These are phyloP conservation scores for Colletotrichum chlorophyti DNA, from an alignment of 2,329 filamentous ascomycete genomes.

Conservation along the genomic window DNA sequence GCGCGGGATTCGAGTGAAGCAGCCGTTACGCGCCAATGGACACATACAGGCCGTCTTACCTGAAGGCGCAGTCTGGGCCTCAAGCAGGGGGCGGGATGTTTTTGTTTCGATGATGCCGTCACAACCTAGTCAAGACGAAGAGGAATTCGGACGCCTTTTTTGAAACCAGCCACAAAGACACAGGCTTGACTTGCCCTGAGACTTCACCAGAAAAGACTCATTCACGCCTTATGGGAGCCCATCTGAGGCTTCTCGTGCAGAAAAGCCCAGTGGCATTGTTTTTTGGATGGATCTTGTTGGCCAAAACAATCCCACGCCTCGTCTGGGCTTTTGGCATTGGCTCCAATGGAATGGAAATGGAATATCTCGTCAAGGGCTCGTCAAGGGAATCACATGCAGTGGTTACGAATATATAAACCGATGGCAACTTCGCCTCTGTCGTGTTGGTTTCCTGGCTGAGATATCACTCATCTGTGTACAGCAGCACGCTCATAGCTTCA, in stretches of 20 bases:
- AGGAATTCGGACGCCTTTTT: slow-evolving; percentile 2
- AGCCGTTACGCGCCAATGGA: not conserved
- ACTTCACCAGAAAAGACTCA: not conserved
- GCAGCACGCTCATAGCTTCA: no score
- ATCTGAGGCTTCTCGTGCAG: slow-evolving; percentile 7
- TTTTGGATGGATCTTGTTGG: not conserved
- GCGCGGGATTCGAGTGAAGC: not conserved
- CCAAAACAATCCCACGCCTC: not conserved
- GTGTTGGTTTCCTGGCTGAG: no score
- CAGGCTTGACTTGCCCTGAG: not conserved
- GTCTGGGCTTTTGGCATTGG: not conserved
- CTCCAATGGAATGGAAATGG: not conserved
- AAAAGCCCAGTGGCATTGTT: not conserved
- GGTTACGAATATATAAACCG: no score
- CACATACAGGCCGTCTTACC: not conserved
- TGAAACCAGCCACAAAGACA: not conserved
- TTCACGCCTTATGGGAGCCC: slow-evolving; percentile 3
- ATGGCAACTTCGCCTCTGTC: no score
- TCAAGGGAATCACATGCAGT: not conserved
- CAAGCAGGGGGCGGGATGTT: not conserved
- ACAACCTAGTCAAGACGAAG: not conserved
- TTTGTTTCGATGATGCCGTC: not conserved
- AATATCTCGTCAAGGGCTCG: not conserved
- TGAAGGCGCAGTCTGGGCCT: not conserved
- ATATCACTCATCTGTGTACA: no score